Evolutionary conservation across 805 yeast genomes (phyloP).

Genomic region (Ogataea paradorogensis): DNA sequence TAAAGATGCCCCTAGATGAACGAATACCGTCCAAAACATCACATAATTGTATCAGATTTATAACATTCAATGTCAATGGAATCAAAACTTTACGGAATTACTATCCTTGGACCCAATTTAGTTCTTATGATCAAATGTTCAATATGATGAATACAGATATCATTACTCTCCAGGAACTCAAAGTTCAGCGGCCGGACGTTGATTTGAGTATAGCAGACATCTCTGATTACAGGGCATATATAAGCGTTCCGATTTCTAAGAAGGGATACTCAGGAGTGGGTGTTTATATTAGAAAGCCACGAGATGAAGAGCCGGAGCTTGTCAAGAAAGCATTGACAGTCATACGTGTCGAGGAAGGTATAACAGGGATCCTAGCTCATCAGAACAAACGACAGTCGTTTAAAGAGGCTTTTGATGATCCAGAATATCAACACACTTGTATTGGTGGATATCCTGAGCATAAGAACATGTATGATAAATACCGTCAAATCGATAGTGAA

Average conservation of each 20-base stretch:
- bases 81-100: conserved; percentile 74
- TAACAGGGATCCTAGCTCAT: conserved; percentile 60
- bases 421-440: conserved; percentile 19
- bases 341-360: conserved; percentile 82
- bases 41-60: conserved; percentile 22
- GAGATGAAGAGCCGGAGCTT: conserved; percentile 39
- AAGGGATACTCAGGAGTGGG: conserved; percentile 95
- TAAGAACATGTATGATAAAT: conserved; percentile 31
- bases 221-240: conserved; percentile 62
- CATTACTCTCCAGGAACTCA: conserved; percentile 84
- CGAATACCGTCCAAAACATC: conserved; percentile 14
- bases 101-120: conserved; percentile 71
- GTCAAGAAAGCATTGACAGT: conserved; percentile 46
- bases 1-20: not conserved
- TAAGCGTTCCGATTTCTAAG: conserved; percentile 62
- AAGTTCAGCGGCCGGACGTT: conserved; percentile 53
- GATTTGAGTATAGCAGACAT: conserved; percentile 34
- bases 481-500: conserved; percentile 64
- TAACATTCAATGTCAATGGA: conserved; percentile 83
- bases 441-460: conserved; percentile 73
- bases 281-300: conserved; percentile 61
- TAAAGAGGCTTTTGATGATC: conserved; percentile 25
- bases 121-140: conserved; percentile 46
- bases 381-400: conserved; percentile 22
- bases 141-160: conserved; percentile 63